phyloP scores from a whole-genome alignment of 2,329 filamentous ascomycete genomes.

The Iodosphaeria phyllophila region DNA sequence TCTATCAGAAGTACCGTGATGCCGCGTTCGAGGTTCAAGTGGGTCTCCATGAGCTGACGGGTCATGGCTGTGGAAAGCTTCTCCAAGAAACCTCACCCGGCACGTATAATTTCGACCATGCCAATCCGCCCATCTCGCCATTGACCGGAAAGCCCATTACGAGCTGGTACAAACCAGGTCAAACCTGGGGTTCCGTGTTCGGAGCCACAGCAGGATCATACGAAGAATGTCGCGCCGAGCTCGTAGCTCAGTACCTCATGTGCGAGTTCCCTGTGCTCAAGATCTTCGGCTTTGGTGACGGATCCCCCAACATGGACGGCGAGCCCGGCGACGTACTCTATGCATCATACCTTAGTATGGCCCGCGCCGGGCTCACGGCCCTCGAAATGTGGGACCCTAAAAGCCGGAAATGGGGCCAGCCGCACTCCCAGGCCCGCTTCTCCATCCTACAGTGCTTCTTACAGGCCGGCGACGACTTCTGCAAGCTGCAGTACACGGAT shows the following conservation, averaged over 20 bases:
- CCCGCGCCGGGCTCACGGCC: slow-evolving; percentile 71
- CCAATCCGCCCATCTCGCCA: slow-evolving; percentile 66
- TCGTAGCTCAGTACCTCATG: slow-evolving; percentile 75
- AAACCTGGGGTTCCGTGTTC: slow-evolving; percentile 90
- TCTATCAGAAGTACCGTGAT: slow-evolving; percentile 73
- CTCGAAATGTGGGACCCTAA: slow-evolving; percentile 94
- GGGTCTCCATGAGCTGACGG: slow-evolving; percentile 71
- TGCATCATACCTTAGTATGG: slow-evolving; percentile 81
- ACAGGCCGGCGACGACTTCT: slow-evolving; percentile 71
- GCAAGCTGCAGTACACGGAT: slow-evolving; percentile 54
- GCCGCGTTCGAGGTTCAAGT: slow-evolving; percentile 89
- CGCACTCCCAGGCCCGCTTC: slow-evolving; percentile 82
- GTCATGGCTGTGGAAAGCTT: slow-evolving; percentile 85
- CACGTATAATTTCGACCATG: slow-evolving; percentile 71
- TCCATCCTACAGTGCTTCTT: slow-evolving; percentile 73
- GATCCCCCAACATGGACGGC: slow-evolving; percentile 49
- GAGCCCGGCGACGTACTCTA: slow-evolving; percentile 79
- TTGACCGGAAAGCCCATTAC: slow-evolving; percentile 59
- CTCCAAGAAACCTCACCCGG: slow-evolving; percentile 75
- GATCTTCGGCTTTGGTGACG: slow-evolving; percentile 83
- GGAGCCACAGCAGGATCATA: slow-evolving; percentile 74
- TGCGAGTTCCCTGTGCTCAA: slow-evolving; percentile 79
- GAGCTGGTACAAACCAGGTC: slow-evolving; percentile 85
- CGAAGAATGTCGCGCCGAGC: slow-evolving; percentile 87
- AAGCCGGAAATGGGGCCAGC: slow-evolving; percentile 78